Percentiles rank a stretch among this genome's conserved stretches.
These are phyloP conservation scores for Apium graveolens DNA, from an alignment of 129 eudicot species.

Conservation along the genomic window DNA sequence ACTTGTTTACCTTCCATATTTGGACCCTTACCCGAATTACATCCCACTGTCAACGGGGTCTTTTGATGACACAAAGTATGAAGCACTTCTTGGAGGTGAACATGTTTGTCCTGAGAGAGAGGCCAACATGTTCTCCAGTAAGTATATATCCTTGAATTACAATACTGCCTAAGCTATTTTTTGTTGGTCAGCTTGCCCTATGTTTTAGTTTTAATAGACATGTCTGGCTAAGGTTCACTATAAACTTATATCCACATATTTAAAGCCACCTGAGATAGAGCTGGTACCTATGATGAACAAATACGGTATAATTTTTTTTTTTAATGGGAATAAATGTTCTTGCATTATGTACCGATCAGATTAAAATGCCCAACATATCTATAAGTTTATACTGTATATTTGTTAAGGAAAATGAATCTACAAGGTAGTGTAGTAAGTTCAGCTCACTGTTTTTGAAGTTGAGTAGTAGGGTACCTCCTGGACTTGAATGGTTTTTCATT, in stretches of 20 bases:
- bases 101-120: constrained; percentile 86
- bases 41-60: constrained; percentile 50
- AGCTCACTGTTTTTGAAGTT: not conserved
- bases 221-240: not conserved
- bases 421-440: not conserved
- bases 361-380: not conserved
- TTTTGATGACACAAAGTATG: constrained; percentile 51
- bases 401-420: not conserved
- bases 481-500: not conserved
- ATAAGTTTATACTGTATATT: not conserved
- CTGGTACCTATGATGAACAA: not conserved
- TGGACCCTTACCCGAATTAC: constrained; percentile 73
- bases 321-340: not conserved
- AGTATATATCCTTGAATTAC: constrained; percentile 11
- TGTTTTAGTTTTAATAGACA: not conserved
- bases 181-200: no score
- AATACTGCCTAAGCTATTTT: not conserved
- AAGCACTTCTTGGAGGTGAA: constrained; percentile 79
- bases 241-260: not conserved
- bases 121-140: constrained; percentile 72
- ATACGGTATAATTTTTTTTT: not conserved
- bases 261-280: not conserved
- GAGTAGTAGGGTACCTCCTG: not conserved
- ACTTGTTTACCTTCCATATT: constrained; percentile 52
- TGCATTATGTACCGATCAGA: not conserved